Evolutionary conservation across 306 rosid species (phyloP).

Genomic region (Phaseolus lunatus): DNA sequence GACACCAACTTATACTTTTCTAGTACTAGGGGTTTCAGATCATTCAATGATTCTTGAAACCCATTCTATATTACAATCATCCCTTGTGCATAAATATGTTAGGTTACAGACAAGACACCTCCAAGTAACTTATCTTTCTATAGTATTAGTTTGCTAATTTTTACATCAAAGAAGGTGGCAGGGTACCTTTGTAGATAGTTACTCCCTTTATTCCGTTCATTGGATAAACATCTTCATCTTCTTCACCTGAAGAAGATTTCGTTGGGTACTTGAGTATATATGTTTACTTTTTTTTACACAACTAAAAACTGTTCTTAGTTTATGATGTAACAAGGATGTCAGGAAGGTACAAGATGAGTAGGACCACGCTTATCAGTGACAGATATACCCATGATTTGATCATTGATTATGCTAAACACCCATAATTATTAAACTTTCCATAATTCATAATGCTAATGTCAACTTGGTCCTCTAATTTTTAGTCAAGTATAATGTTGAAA

Average conservation of each 20-base stretch:
- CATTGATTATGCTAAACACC: slow-evolving; percentile 13
- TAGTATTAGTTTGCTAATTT: too few relatives aligned
- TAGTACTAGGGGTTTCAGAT: too few relatives aligned
- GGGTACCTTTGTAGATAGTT: too few relatives aligned
- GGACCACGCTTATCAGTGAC: not conserved
- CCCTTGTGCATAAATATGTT: too few relatives aligned
- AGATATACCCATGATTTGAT: slow-evolving; percentile 33
- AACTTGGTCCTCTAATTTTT: slow-evolving; percentile 12
- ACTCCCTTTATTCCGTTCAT: too few relatives aligned
- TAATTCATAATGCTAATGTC: slow-evolving; percentile 6
- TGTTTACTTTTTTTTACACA: not conserved
- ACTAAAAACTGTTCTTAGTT: not conserved
- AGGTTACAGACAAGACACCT: too few relatives aligned
- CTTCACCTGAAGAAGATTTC: not conserved
- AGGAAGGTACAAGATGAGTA: not conserved
- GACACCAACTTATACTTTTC: too few relatives aligned
- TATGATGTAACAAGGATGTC: slow-evolving; percentile 35
- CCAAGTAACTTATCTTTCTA: too few relatives aligned
- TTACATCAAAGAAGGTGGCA: too few relatives aligned
- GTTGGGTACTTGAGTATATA: not conserved
- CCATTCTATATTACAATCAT: too few relatives aligned
- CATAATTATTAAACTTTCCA: slow-evolving; percentile 17
- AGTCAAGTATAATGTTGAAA: not conserved
- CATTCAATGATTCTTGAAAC: too few relatives aligned
- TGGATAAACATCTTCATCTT: not conserved